phyloP scores from a whole-genome alignment of 495 filamentous ascomycete genomes.

The Extremus antarcticus region DNA sequence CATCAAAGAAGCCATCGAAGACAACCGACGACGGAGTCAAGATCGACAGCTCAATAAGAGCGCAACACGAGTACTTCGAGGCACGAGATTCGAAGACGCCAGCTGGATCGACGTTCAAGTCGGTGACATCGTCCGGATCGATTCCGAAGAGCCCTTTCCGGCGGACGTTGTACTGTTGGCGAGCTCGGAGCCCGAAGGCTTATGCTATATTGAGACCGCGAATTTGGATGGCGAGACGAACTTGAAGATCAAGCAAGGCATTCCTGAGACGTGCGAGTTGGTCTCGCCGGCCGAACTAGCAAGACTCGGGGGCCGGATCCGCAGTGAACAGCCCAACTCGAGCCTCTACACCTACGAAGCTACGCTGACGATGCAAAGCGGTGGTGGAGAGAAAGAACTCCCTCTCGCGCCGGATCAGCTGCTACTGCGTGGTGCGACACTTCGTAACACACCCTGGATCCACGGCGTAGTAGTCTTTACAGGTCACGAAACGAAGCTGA shows the following conservation, averaged over 20 bases:
- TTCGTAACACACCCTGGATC: constrained; percentile 96
- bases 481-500: constrained; percentile 96
- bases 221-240: constrained; percentile 98
- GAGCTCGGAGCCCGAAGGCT: constrained; percentile 90
- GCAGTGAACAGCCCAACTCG: constrained; percentile 97
- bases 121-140: constrained; percentile 87
- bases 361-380: constrained; percentile 82
- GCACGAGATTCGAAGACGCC: constrained; percentile 72
- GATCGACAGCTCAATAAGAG: constrained; percentile 84
- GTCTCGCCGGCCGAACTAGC: constrained; percentile 83
- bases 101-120: constrained; percentile 91
- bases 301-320: constrained; percentile 70
- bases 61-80: constrained; percentile 71
- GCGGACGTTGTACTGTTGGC: constrained; percentile 87
- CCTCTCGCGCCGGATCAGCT: constrained; percentile 73
- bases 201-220: constrained; percentile 98
- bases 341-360: constrained; percentile 98
- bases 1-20: constrained; percentile 88
- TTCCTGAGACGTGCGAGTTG: constrained; percentile 81
- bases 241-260: constrained; percentile 96
- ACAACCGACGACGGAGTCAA: constrained; percentile 78
- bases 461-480: constrained; percentile 96
- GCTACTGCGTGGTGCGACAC: constrained; percentile 81
- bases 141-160: constrained; percentile 93
- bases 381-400: constrained; percentile 92